Conservation (phyloP, 441 rosid species). For the Omphalea diandra region DNA sequence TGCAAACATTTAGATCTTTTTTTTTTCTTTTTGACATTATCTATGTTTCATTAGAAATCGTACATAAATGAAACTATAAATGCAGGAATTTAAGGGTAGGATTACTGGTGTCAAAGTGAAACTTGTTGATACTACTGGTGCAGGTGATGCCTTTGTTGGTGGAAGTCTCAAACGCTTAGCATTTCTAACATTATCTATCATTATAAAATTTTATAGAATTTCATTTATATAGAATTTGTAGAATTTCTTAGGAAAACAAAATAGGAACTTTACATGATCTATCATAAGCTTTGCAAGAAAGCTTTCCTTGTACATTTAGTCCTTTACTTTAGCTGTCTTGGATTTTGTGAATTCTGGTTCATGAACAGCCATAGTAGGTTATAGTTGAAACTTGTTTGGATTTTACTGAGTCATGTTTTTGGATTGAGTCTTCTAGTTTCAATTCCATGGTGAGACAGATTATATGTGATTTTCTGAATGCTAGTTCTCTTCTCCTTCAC, state of each 20-base stretch:
- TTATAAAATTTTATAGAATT: too few species aligned
- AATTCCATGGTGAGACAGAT: neutral
- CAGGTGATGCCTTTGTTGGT: constrained; percentile 94
- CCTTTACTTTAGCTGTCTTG: neutral
- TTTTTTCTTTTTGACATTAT: neutral
- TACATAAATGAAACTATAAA: neutral
- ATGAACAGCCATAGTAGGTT: neutral
- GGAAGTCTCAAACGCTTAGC: constrained; percentile 77
- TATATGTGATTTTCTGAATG: too few species aligned
- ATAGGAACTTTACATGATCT: neutral
- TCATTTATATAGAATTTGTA: too few species aligned
- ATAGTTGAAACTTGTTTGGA: neutral
- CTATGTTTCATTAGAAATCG: neutral
- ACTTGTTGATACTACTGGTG: constrained; percentile 93
- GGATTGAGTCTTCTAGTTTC: neutral
- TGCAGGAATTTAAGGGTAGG: constrained; percentile 83
- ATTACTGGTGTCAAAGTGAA: constrained; percentile 77
- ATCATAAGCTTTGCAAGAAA: neutral
- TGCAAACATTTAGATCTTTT: neutral
- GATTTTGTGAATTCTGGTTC: neutral
- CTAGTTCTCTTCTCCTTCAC: too few species aligned
- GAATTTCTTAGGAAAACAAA: neutral
- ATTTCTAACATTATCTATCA: too few species aligned
- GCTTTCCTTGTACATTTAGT: neutral
- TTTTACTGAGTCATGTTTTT: neutral